Conservation (phyloP, 306 rosid species). For the Prunus mira region DNA sequence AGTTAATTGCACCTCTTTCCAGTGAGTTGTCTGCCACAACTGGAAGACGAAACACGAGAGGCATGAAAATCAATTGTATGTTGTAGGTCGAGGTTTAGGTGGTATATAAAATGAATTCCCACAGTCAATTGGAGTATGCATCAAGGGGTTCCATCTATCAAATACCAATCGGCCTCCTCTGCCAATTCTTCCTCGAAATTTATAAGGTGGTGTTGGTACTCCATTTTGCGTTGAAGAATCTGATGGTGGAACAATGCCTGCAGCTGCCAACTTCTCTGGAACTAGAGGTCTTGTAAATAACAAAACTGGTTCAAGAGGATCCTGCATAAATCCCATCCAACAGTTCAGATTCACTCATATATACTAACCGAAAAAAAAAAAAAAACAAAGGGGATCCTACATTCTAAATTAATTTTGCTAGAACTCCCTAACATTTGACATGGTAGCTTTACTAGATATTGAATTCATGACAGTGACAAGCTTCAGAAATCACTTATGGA, state of each 20-base stretch:
- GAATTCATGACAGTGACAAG: not conserved
- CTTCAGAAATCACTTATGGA: not conserved
- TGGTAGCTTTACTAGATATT: not conserved
- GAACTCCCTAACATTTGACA: not conserved
- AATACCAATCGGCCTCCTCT: constrained; percentile 93
- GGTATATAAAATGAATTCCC: constrained; percentile 77
- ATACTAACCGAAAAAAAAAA: not conserved
- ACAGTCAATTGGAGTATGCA: constrained; percentile 81
- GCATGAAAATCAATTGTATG: constrained; percentile 51
- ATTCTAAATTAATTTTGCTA: not conserved
- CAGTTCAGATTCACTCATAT: constrained; percentile 11
- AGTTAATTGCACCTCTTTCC: constrained; percentile 5
- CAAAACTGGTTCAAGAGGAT: constrained; percentile 89
- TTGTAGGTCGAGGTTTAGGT: constrained; percentile 62
- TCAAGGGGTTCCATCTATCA: constrained; percentile 83
- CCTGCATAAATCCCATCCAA: constrained; percentile 58
- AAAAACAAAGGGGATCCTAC: not conserved
- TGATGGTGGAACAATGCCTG: constrained; percentile 67
- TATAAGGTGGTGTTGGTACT: constrained; percentile 51
- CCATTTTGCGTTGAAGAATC: constrained; percentile 54
- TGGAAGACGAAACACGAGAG: not conserved
- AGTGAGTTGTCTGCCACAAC: not conserved
- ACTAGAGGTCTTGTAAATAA: constrained; percentile 80
- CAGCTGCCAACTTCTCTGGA: constrained; percentile 89
- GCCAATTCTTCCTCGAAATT: constrained; percentile 80